These are phyloP conservation scores for Tilletia indica DNA, from an alignment of 1,284 basidiomycete genomes.

Conservation along the genomic window DNA sequence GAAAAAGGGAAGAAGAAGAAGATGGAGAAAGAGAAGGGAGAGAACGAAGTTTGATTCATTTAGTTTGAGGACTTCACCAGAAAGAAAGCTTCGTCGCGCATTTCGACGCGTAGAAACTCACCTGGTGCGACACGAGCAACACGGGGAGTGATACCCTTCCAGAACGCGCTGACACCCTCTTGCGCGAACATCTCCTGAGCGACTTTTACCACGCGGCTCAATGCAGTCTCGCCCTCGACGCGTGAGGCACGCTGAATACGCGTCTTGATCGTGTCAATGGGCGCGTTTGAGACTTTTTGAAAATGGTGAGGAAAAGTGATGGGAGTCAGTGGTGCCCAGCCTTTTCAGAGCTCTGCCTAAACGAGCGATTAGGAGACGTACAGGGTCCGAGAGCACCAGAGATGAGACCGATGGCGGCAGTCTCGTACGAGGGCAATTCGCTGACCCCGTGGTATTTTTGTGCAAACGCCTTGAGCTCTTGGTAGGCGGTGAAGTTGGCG, in stretches of 20 bases:
- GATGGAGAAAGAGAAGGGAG: background rate
- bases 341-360: too few species aligned
- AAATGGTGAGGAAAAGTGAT: conserved; percentile 1
- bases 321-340: background rate
- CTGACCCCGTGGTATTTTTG: conserved; percentile 65
- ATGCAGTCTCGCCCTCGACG: conserved; percentile 72
- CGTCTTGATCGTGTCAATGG: conserved; percentile 97
- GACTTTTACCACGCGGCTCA: conserved; percentile 72
- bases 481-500: conserved; percentile 98
- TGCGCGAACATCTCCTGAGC: conserved; percentile 86
- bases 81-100: background rate
- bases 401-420: conserved; percentile 88
- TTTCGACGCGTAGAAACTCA: background rate
- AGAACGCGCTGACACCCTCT: conserved; percentile 86
- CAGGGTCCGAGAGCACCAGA: conserved; percentile 91
- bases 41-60: too few species aligned
- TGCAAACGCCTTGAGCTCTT: conserved; percentile 84
- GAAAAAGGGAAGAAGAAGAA: background rate
- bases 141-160: conserved; percentile 81
- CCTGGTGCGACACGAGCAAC: conserved; percentile 88
- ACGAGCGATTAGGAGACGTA: background rate
- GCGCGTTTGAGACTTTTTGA: conserved; percentile 78
- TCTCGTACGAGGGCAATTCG: conserved; percentile 76
- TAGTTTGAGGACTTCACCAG: too few species aligned
- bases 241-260: conserved; percentile 75